phyloP scores from a whole-genome alignment of 805 yeast genomes.

The Nakazawaea wyomingensis region DNA sequence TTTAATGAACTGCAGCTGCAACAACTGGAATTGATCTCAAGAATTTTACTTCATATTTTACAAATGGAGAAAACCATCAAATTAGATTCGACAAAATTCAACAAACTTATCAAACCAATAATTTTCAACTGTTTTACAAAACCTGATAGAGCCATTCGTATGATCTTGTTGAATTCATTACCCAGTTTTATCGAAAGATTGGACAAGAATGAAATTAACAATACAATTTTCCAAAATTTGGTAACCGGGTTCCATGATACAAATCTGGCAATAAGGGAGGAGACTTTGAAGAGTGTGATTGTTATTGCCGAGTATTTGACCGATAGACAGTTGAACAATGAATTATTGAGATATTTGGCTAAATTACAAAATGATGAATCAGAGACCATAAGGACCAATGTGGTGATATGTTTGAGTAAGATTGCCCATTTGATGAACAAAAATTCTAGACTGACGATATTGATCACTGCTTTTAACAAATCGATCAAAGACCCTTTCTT shows the following conservation, averaged over 20 bases:
- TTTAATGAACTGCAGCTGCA: slow-evolving; percentile 10
- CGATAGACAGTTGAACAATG: slow-evolving; percentile 82
- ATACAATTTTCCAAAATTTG: slow-evolving; percentile 60
- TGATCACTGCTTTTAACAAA: slow-evolving; percentile 82
- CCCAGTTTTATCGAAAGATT: slow-evolving; percentile 48
- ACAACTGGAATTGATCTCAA: slow-evolving; percentile 11
- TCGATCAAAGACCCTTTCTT: slow-evolving; percentile 75
- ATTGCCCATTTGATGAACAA: slow-evolving; percentile 56
- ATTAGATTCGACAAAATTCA: slow-evolving; percentile 30
- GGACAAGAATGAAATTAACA: slow-evolving; percentile 58
- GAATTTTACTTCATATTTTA: slow-evolving; percentile 20
- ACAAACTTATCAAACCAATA: slow-evolving; percentile 48
- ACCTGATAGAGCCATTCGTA: slow-evolving; percentile 73
- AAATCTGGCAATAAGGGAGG: slow-evolving; percentile 73
- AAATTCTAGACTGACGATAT: slow-evolving; percentile 59
- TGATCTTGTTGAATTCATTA: slow-evolving; percentile 61
- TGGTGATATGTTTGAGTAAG: slow-evolving; percentile 62
- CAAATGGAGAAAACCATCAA: slow-evolving; percentile 13
- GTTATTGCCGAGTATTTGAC: slow-evolving; percentile 58
- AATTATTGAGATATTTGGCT: slow-evolving; percentile 73
- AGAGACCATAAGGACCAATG: slow-evolving; percentile 73
- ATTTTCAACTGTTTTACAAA: slow-evolving; percentile 58
- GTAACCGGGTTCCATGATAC: slow-evolving; percentile 85
- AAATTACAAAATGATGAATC: slow-evolving; percentile 73
- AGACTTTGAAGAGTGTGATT: slow-evolving; percentile 63